Base-by-base conservation (phyloP, 2,329 filamentous ascomycete genomes). In the Penicillium crustosum region DNA sequence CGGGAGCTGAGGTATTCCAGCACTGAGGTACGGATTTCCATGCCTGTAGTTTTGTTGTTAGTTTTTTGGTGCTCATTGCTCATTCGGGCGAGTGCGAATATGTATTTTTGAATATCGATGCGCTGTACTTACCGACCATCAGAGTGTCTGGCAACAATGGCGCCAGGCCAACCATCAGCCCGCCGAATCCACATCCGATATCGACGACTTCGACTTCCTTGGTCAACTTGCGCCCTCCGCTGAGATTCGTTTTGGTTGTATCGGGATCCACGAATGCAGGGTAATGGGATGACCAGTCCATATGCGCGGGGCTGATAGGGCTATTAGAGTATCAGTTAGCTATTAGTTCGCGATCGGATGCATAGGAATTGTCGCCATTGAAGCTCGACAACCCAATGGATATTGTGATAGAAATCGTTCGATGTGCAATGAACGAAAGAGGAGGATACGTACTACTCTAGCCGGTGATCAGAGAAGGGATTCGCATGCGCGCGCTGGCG, bases 401-500 rank as follows among this genome's bases (percentile, higher is more conserved):
- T 12, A n/a, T 4, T 2, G 15, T 15, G 5, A 12, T n/a, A 23
- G 13, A 23, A 35, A 35, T 6, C 0, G 2, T 12, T 6, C 4
- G 1, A 12, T 9, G 1, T n/a, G 3, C 7, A 12, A 36, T 17
- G 29, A 6, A 2, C 9, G 47, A 31, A 31, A 21, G 17, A 35
- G 41, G 17, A 45, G 43, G 17, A 45, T 19, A 79, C 86, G 69
- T 84, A 96, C 94, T 99, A 99, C 69, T 83, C 82, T 72, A 99
- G 81, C 57, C 85, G 81, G 79, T 99, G 94, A 70, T 99, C 94
- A 3, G 93, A 97, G 78, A 99, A 99, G 7, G 93, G 93, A 79
- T 99, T 99, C 62, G 94, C 94, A 78, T 99, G 94, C 38, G 94
- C 94, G 75, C 94, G 86, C 77, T 99, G 94, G 55, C 94, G 86